These are phyloP conservation scores for Diplodia intermedia DNA, from an alignment of 2,329 filamentous ascomycete species.

Conservation along the genomic window DNA sequence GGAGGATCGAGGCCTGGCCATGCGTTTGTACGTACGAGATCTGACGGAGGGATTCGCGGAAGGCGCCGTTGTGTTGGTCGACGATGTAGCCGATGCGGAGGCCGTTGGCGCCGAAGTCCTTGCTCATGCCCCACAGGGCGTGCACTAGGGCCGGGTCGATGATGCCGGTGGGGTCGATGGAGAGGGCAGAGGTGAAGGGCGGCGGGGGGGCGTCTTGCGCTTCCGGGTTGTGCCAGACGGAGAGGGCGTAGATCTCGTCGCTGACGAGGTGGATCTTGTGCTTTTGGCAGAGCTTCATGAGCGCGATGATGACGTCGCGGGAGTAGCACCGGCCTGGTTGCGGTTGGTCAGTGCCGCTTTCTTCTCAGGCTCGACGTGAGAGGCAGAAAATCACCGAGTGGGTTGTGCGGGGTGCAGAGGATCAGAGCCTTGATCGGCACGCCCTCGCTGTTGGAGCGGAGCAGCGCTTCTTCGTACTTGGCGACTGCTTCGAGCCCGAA, in stretches of 20 bases:
- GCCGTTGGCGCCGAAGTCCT: constrained; percentile 47
- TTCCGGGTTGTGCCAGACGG: constrained; percentile 37
- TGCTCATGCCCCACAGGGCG: constrained; percentile 44
- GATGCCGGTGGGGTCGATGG: constrained; percentile 36
- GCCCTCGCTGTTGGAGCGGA: constrained; percentile 43
- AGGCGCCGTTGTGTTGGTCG: constrained; percentile 36
- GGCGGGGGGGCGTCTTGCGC: background rate
- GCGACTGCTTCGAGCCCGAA: constrained; percentile 46
- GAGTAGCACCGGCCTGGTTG: constrained; percentile 1
- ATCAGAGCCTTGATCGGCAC: constrained; percentile 51
- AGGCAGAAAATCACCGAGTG: constrained; percentile 45
- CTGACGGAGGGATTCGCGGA: constrained; percentile 6
- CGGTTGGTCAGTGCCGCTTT: background rate
- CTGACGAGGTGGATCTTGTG: constrained; percentile 44
- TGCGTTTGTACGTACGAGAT: constrained; percentile 2
- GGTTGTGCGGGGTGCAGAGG: constrained; percentile 56
- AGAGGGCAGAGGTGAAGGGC: constrained; percentile 40
- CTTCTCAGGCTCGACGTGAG: background rate
- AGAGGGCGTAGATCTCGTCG: constrained; percentile 50
- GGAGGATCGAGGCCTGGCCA: background rate
- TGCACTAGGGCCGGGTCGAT: constrained; percentile 39
- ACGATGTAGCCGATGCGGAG: constrained; percentile 43
- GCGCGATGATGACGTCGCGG: constrained; percentile 39
- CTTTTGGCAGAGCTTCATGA: constrained; percentile 42
- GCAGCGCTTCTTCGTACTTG: constrained; percentile 51